phyloP scores from a whole-genome alignment of 768 basidiomycete species.

The Coprinopsis strossmayeri region DNA sequence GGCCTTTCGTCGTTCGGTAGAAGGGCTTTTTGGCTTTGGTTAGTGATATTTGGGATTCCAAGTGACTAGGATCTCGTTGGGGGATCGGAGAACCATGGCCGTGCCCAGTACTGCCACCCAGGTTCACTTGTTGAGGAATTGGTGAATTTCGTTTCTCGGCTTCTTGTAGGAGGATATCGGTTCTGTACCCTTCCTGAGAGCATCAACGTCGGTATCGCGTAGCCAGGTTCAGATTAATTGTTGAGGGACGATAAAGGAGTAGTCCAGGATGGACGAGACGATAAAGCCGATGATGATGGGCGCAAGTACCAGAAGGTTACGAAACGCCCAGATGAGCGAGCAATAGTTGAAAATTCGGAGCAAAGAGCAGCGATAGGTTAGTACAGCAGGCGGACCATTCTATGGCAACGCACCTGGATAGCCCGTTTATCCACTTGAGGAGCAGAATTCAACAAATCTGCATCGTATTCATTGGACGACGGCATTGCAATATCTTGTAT shows the following conservation, averaged over 20 bases:
- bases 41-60: not conserved
- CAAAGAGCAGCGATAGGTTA: too few relatives aligned
- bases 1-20: conserved; percentile 5
- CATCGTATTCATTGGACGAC: not conserved
- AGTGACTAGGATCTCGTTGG: not conserved
- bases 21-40: not conserved
- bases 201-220: not conserved
- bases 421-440: conserved; percentile 3
- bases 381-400: too few relatives aligned
- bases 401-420: conserved; percentile 1
- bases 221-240: not conserved
- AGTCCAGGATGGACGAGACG: too few relatives aligned
- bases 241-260: too few relatives aligned
- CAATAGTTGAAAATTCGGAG: too few relatives aligned
- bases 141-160: too few relatives aligned
- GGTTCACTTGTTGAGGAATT: too few relatives aligned
- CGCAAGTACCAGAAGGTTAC: too few relatives aligned
- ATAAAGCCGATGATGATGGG: too few relatives aligned
- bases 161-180: conserved; percentile 20
- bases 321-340: too few relatives aligned
- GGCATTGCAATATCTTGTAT: too few relatives aligned
- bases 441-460: not conserved
- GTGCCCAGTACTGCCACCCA: too few relatives aligned
- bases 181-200: conserved; percentile 21
- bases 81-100: conserved; percentile 14